Evolutionary conservation across 345 rosid genomes (phyloP), one percentile per base, ranked within the genome.

Genomic region (Salix purpurea): DNA sequence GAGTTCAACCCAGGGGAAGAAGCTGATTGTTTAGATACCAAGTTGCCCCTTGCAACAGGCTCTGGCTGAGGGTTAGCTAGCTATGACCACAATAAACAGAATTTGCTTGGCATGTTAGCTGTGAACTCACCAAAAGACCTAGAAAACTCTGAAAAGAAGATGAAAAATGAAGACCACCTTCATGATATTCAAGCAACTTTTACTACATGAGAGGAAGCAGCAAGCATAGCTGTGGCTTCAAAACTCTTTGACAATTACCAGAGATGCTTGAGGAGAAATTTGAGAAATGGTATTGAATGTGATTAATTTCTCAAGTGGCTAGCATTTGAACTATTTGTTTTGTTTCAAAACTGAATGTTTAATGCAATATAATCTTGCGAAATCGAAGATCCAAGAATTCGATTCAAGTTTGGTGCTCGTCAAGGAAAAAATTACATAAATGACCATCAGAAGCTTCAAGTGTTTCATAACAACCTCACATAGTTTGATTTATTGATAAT

Each of bases 1-100:
- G 92, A 81, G 85, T 84, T 94, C 75, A 85, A 72, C 72, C 96
- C 97, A 74, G 95, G 90, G 56, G 97, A 92, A 23, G 92, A 87
- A 80, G 83, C 78, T 26, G 81, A 85, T 77, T 92, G 96, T 80
- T 87, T 92, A 7, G 94, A 88, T 74, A 84, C 79, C 77, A 87
- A 77, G 88, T 80, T 91, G 83, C 91, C 82, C 83, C 90, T 85
- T 72, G 87, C 37, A 68, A 84, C 81, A 54, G 88, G 83, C 80
- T 94, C 97, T 72, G 84, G 82, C 83, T 89, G 92, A 48, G 89
- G 81, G 79, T 85, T 89, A 69, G 96, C 93, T 77, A 96, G 83
- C 99, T 96, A 79, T 58, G 32, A 76, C 46, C 73, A 84, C 73
- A 84, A 65, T 24, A 50, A 54, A 82, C 61, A 84, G 48, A 78